Percentiles rank a stretch among this genome's conserved stretches.
These are phyloP conservation scores for Tylopilus vinaceipallidus DNA, from an alignment of 768 basidiomycete genomes.

Conservation along the genomic window DNA sequence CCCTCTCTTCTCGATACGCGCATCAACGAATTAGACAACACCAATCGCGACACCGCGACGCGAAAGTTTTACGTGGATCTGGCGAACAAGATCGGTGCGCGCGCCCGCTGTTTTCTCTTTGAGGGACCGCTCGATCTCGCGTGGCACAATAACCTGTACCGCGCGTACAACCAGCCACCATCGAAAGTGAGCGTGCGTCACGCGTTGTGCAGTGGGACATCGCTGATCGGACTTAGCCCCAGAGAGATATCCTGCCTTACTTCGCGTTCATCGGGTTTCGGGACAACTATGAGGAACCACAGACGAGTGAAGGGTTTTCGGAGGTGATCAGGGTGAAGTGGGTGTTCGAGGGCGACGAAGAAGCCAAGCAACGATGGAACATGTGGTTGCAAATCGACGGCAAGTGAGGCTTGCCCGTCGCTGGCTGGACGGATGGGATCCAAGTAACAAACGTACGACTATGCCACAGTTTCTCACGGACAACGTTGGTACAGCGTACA, in stretches of 20 bases:
- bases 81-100: slow-evolving; percentile 52
- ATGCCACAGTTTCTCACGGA: background rate
- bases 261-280: slow-evolving; percentile 57
- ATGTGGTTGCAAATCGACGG: slow-evolving; percentile 86
- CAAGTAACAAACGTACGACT: slow-evolving; percentile 4
- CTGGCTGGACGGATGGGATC: background rate
- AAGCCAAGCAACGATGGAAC: slow-evolving; percentile 69
- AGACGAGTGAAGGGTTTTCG: slow-evolving; percentile 65
- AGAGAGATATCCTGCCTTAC: slow-evolving; percentile 57
- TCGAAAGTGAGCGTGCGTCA: slow-evolving; percentile 21
- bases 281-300: slow-evolving; percentile 65
- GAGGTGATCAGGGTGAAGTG: slow-evolving; percentile 80
- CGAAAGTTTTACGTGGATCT: slow-evolving; percentile 70
- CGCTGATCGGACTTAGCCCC: slow-evolving; percentile 32
- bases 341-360: slow-evolving; percentile 73
- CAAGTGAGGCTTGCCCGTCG: slow-evolving; percentile 39
- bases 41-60: slow-evolving; percentile 74
- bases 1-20: background rate
- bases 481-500: background rate
- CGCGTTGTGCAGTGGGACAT: background rate
- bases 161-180: slow-evolving; percentile 62
- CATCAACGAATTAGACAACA: slow-evolving; percentile 64
- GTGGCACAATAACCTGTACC: slow-evolving; percentile 92
- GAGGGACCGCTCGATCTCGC: slow-evolving; percentile 76
- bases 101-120: slow-evolving; percentile 73